Base-by-base conservation (phyloP, 1,139 yeast species). In the Nakaseomyces uthaithaninus region DNA sequence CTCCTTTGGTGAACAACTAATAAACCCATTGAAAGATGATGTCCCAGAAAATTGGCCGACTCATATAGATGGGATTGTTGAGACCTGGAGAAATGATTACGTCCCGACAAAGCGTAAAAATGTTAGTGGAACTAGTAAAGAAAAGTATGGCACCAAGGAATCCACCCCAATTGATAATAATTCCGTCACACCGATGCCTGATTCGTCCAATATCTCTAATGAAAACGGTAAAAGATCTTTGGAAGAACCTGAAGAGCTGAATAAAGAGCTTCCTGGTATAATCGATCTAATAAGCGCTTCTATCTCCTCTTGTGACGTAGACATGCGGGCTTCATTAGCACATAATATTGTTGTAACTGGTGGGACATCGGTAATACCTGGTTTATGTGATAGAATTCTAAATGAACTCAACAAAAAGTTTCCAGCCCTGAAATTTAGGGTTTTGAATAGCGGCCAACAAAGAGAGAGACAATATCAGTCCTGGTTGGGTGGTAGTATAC, bases 401-500 rank as follows among this genome's bases (percentile, higher is more conserved):
- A 68, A 74, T 34, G 98, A 91, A 53, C 66, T 91, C 45, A 73
- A 80, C 18, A 70, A 71, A 42, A 66, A 75, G 43, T 78, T 89
- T 53, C 96, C 97, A 1, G 95, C 96, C n/a, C 70, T 89, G 51
- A 91, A 91, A 62, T 80, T 91, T 40, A 71, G 97, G 55, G 73
- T 91, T 36, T 85, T 87, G 53, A 85, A 96, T 1, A 79, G 85
- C 3, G 97, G 98, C 27, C 85, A 84, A 58, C 65, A 83, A 2
- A 72, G 73, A 38, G 98, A 91, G 62, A 74, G 97, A 54, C 76
- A 78, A 49, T 84, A 77, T 58, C 87, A 93, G 48, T 72, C 93
- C 6, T 91, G 98, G 97, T 75, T 91, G 42, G 99, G 99, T 33
- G 97, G 96, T 6, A 80, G 94, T 50, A 93, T 91, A 30, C 68